These are phyloP conservation scores for Amaranthus hypochondriacus DNA, from an alignment of 148 eudicot species.

Conservation along the genomic window DNA sequence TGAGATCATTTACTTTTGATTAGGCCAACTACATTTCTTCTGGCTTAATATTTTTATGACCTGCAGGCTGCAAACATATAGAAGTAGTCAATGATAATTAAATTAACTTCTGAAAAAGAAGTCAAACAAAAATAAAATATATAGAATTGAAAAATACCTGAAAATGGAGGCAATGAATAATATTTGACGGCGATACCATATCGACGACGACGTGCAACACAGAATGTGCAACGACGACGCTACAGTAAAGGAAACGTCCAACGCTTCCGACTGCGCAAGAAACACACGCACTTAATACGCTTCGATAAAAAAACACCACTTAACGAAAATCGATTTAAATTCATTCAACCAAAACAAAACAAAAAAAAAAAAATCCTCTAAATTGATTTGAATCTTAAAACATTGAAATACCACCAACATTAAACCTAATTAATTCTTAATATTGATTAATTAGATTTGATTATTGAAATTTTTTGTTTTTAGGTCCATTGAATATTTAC, in stretches of 20 bases:
- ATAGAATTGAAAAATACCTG: background rate
- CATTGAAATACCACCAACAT: slow-evolving; percentile 11
- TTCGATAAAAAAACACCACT: background rate
- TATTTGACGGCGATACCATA: slow-evolving; percentile 7
- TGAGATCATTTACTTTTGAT: background rate
- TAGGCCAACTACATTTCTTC: background rate
- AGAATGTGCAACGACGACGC: slow-evolving; percentile 12
- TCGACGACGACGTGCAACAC: slow-evolving; percentile 18
- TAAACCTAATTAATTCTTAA: slow-evolving; percentile 29
- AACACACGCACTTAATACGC: slow-evolving; percentile 19
- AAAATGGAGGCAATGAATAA: slow-evolving; percentile 15
- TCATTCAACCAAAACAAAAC: background rate
- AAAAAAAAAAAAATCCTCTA: slow-evolving; percentile 8
- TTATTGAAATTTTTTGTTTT: slow-evolving; percentile 6
- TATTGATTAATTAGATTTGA: slow-evolving; percentile 34
- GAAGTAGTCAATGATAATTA: background rate
- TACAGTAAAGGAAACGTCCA: slow-evolving; percentile 19
- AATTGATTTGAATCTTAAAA: slow-evolving; percentile 13
- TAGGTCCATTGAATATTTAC: slow-evolving; percentile 18
- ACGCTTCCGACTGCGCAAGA: slow-evolving; percentile 16
- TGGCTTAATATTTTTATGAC: background rate
- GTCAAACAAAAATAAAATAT: background rate
- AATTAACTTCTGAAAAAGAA: background rate
- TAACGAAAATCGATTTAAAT: background rate
- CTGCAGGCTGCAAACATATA: background rate